phyloP scores from a whole-genome alignment of 768 basidiomycete species.

The Sporobolomyces phaffii region DNA sequence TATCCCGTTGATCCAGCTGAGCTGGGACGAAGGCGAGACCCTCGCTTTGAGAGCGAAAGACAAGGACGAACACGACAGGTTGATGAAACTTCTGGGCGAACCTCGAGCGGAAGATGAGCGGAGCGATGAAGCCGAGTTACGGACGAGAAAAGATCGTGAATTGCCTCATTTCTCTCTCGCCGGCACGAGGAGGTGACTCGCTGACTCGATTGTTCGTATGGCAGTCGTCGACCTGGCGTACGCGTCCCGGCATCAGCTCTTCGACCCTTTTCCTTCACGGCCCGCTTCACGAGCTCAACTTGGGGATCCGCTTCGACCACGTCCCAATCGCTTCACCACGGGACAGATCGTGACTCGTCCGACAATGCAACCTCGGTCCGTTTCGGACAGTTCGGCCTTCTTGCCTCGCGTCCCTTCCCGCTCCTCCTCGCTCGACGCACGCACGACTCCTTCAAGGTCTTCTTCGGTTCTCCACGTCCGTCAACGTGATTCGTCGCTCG shows the following conservation, averaged over 20 bases:
- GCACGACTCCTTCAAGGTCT: background rate
- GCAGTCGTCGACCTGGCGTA: conserved; percentile 4
- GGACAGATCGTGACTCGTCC: too few species aligned
- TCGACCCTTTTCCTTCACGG: background rate
- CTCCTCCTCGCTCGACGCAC: background rate
- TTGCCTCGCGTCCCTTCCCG: background rate
- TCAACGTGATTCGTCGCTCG: background rate
- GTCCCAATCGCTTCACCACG: too few species aligned
- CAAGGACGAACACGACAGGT: background rate
- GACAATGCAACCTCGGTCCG: background rate
- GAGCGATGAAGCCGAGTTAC: background rate
- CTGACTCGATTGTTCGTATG: background rate
- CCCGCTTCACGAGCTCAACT: too few species aligned
- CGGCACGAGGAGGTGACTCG: background rate
- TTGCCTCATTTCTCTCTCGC: background rate
- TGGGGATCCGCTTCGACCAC: too few species aligned
- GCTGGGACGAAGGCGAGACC: background rate
- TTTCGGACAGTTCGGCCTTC: background rate
- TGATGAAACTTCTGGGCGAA: conserved; percentile 2
- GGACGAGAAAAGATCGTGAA: conserved; percentile 1
- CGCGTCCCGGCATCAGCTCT: background rate
- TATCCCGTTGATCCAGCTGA: background rate
- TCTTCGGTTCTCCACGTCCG: conserved; percentile 3
- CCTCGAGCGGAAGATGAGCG: background rate
- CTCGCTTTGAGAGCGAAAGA: background rate